These are phyloP conservation scores for Crepidotus variabilis DNA, from an alignment of 768 basidiomycete species.

Conservation along the genomic window DNA sequence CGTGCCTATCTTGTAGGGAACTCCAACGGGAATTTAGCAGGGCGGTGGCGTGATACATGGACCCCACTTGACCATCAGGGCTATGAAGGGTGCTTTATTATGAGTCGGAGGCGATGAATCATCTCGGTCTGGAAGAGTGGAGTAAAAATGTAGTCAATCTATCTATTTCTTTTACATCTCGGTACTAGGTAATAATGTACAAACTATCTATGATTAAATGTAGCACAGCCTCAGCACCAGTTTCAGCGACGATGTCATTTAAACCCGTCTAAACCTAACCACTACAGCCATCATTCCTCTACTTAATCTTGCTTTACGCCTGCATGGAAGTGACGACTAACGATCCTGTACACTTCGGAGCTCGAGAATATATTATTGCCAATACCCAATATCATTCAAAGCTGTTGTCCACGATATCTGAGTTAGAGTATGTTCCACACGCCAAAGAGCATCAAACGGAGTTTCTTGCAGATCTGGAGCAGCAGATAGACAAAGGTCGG, in stretches of 20 bases:
- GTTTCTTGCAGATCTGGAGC: constrained; percentile 32
- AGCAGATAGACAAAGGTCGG: constrained; percentile 19
- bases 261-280: background rate
- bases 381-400: constrained; percentile 35
- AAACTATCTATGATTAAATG: no score
- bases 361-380: constrained; percentile 30
- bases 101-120: constrained; percentile 63
- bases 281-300: background rate
- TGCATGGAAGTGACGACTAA: background rate
- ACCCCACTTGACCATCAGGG: constrained; percentile 59
- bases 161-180: no score
- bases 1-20: constrained; percentile 78
- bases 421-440: constrained; percentile 36
- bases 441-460: constrained; percentile 32
- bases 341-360: constrained; percentile 17
- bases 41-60: constrained; percentile 84
- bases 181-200: no score
- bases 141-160: no score
- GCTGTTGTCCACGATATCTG: constrained; percentile 29
- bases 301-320: background rate
- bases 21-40: constrained; percentile 65
- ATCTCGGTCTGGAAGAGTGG: no score
- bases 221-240: background rate
- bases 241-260: background rate
- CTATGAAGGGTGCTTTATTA: constrained; percentile 85